phyloP scores from a whole-genome alignment of 2,329 filamentous ascomycete genomes.

The Colletotrichum sp. region DNA sequence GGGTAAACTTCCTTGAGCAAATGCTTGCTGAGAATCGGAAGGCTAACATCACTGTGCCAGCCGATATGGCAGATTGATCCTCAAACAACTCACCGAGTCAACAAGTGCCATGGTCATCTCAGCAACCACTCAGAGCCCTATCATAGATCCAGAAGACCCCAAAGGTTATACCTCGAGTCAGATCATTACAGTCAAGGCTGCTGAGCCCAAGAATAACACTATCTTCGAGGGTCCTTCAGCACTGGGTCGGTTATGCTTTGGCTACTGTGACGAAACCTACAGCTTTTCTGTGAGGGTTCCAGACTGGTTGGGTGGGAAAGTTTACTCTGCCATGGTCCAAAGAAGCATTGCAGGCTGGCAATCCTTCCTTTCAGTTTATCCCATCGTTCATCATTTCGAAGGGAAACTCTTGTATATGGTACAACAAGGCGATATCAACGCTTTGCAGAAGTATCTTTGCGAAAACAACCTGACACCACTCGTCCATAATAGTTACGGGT shows the following conservation, averaged over 20 bases:
- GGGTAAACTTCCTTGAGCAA: accelerated
- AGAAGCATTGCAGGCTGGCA: not conserved
- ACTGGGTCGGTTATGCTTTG: accelerated
- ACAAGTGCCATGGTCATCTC: accelerated
- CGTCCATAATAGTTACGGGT: not conserved
- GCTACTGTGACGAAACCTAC: accelerated
- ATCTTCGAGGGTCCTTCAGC: not conserved
- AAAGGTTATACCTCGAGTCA: accelerated
- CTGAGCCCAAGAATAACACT: accelerated
- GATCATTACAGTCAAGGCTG: accelerated
- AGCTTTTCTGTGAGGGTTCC: accelerated
- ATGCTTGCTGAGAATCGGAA: not conserved
- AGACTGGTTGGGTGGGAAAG: not conserved
- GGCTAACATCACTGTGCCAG: accelerated
- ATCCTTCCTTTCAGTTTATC: not conserved
- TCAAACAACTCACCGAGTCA: accelerated
- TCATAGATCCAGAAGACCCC: accelerated
- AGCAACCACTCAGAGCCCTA: accelerated
- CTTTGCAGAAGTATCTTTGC: not conserved
- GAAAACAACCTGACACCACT: accelerated
- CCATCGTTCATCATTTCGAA: accelerated
- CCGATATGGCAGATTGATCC: not conserved
- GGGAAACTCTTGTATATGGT: no score
- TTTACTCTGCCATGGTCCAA: not conserved
- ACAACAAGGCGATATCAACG: accelerated